phyloP scores from a whole-genome alignment of 345 rosid species.

The Garcia nutans region DNA sequence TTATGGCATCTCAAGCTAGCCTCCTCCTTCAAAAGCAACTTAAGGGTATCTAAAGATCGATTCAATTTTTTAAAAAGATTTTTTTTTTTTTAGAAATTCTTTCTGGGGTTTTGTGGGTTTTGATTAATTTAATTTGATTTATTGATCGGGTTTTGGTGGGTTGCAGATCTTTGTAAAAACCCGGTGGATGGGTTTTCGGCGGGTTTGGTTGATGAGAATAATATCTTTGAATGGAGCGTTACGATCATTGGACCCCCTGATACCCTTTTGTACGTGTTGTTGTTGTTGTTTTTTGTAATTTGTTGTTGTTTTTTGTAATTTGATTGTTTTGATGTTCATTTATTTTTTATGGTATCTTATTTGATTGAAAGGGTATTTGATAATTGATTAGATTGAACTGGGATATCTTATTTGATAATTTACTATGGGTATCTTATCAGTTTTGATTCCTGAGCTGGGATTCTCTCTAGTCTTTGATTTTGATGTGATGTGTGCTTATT shows the following conservation, averaged over 20 bases:
- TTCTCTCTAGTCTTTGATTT: not conserved
- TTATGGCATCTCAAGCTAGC: too few relatives aligned
- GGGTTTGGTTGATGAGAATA: constrained; percentile 90
- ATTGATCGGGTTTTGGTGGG: constrained; percentile 26
- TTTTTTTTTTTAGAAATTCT: too few relatives aligned
- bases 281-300: too few relatives aligned
- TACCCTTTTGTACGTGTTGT: constrained; percentile 83
- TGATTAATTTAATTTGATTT: constrained; percentile 11
- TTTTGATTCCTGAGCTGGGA: constrained; percentile 10
- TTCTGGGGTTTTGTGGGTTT: not conserved
- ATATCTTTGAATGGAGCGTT: constrained; percentile 94
- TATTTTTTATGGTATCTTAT: not conserved
- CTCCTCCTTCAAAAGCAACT: too few relatives aligned
- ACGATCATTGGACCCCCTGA: constrained; percentile 96
- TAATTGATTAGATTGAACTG: not conserved
- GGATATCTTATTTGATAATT: too few relatives aligned
- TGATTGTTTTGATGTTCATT: not conserved
- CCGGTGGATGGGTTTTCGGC: constrained; percentile 98
- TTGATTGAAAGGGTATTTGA: not conserved
- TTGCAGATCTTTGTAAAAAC: constrained; percentile 92
- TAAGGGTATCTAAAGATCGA: too few relatives aligned
- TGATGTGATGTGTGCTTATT: not conserved
- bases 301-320: not conserved
- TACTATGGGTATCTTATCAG: too few relatives aligned
- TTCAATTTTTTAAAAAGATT: too few relatives aligned